Base-by-base conservation (phyloP, 805 yeast species). In the Candida tibetensis region DNA sequence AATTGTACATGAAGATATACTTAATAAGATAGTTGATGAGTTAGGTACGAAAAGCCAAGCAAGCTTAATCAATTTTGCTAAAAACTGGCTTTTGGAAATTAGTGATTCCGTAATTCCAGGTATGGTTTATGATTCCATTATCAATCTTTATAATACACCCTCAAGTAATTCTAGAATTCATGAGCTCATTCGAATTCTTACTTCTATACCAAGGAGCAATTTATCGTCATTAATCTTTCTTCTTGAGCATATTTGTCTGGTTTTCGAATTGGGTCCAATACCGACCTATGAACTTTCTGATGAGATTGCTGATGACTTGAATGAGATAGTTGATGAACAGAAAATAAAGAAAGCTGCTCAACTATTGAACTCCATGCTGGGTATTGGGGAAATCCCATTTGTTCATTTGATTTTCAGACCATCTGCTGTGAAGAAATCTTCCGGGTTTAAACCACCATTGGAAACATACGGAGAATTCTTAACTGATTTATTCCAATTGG, bases 91-190 rank as follows among this genome's bases (percentile, higher is more conserved):
- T 17, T 48, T 69, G 5, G 73, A 69, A 40, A 56, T 61, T 10
- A 56, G 61, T 27, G 74, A 69, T 38, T 63, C 73, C 0, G 42
- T 68, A 17, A 66, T 69, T 10, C 74, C 74, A 0, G 67, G 68
- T 37, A 57, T 64, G 45, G 59, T 65, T 4, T 65, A 53, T 44
- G 74, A 69, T 28, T 44, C 64, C 12, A 42, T 65, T 17, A 34
- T 57, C 9, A 46, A 45, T 10, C 39, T 40, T 16, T 62, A 57
- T 40, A 47, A 44, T 19, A 36, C 39, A 6, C 18, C 37, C 17
- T 7, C 25, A 10, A 7, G 9, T 7, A 32, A 19, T 16, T 17
- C 19, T 5, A 44, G 45, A 32, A 29, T 42, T 7, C 36, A 30
- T 3, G 59, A 62, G 18, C 33, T 62, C 7, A 28, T 57, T 7